A percentile compares a stretch with the other conserved stretches of the same genome.
phyloP scores from a whole-genome alignment of 306 rosid species.

The Rosa persica region DNA sequence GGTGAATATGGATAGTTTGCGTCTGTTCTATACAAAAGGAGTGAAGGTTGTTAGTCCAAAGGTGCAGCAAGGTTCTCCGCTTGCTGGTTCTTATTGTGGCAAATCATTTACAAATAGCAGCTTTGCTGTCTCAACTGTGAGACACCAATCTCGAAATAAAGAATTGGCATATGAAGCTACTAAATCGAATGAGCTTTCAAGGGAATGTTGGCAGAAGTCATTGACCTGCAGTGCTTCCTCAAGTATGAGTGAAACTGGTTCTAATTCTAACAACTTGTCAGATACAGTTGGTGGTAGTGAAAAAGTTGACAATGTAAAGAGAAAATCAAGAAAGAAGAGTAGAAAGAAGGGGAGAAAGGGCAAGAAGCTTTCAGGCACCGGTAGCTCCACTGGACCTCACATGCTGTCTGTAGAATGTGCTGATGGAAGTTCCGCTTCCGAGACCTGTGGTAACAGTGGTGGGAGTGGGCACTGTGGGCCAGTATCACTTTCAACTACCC shows the following conservation, averaged over 20 bases:
- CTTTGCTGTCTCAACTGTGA: conserved; percentile 37
- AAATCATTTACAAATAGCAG: conserved; percentile 41
- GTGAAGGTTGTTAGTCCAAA: conserved; percentile 41
- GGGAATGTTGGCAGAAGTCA: conserved; percentile 36
- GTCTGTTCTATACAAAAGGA: conserved; percentile 36
- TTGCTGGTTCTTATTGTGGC: conserved; percentile 39
- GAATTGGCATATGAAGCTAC: conserved; percentile 40
- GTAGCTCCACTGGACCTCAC: conserved; percentile 44
- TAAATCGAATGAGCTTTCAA: conserved; percentile 42
- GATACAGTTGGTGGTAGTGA: conserved; percentile 19
- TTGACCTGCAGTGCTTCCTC: conserved; percentile 32
- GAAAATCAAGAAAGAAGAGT: conserved; percentile 46
- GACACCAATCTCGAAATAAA: conserved; percentile 54
- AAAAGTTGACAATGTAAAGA: conserved; percentile 46
- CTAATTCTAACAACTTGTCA: conserved; percentile 34
- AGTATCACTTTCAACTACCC: conserved; percentile 23
- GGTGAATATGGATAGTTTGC: conserved; percentile 50
- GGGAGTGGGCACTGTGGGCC: conserved; percentile 22
- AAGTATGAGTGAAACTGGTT: conserved; percentile 34
- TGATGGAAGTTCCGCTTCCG: conserved; percentile 42
- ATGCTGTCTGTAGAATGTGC: conserved; percentile 39
- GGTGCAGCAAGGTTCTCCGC: conserved; percentile 35
- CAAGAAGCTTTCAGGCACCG: conserved; percentile 46
- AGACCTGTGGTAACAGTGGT: conserved; percentile 43
- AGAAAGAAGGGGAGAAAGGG: conserved; percentile 50